Conservation (phyloP, 805 yeast genomes). For the Candida lessepsii region DNA sequence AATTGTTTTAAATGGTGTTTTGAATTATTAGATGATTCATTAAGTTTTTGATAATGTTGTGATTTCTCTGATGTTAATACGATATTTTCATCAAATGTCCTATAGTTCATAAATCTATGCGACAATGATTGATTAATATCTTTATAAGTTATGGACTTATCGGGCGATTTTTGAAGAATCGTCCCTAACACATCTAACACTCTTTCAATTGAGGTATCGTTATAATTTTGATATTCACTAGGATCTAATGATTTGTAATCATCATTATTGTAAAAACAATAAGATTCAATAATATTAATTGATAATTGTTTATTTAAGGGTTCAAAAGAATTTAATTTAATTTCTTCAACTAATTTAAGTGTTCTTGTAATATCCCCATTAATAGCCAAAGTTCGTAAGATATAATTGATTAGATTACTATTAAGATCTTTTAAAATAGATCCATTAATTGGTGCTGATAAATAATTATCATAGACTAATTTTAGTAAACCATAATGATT, state of each 20-base stretch:
- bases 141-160: slow-evolving; percentile 18
- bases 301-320: slow-evolving; percentile 34
- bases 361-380: slow-evolving; percentile 40
- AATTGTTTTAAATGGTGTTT: slow-evolving; percentile 28
- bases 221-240: slow-evolving; percentile 7
- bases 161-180: slow-evolving; percentile 19
- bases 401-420: slow-evolving; percentile 16
- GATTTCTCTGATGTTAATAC: slow-evolving; percentile 14
- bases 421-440: background rate
- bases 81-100: slow-evolving; percentile 25
- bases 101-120: slow-evolving; percentile 25
- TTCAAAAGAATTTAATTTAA: slow-evolving; percentile 20
- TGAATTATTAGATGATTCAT: slow-evolving; percentile 19
- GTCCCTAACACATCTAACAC: slow-evolving; percentile 34
- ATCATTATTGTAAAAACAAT: slow-evolving; percentile 24
- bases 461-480: slow-evolving; percentile 25
- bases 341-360: slow-evolving; percentile 31
- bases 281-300: slow-evolving; percentile 32
- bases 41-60: slow-evolving; percentile 15
- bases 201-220: slow-evolving; percentile 27
- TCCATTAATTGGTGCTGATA: slow-evolving; percentile 19
- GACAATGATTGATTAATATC: slow-evolving; percentile 34
- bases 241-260: slow-evolving; percentile 5
- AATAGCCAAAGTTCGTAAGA: slow-evolving; percentile 30
- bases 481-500: slow-evolving; percentile 30